Base-by-base conservation (phyloP, 257 asterid genomes). In the Solanum tarapatanum region DNA sequence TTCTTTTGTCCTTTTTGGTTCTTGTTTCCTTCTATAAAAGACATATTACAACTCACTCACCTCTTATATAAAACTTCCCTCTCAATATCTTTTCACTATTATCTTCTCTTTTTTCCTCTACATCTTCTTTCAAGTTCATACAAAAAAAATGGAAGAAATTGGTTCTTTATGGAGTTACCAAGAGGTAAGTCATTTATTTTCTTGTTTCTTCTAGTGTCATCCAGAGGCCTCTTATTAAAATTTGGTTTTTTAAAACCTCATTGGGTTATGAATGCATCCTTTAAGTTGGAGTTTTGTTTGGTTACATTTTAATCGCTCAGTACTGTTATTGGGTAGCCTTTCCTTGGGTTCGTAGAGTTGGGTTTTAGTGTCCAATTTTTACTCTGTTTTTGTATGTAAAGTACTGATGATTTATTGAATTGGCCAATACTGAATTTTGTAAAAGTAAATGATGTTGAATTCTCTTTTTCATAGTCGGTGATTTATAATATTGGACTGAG, bases 81-180 rank as follows among this genome's bases (percentile, higher is more conserved):
- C 55, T 60, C 37, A 62, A 43, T 55, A 82, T 62, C 89, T 86
- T 58, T 36, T 84, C 77, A 68, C 24, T 80, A 75, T 87, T 87
- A 60, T 83, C 74, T 76, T 87, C 48, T 90, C 80, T 30, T 48
- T 8, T 24, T 77, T 75, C 72, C 48, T 86, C 41, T 13, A 30
- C 76, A 41, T 48, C 37, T 86, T 33, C 76, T 33, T 77, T 1
- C 84, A 39, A 24, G 30, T 4, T 55, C 70, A n/a, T 4, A 55
- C 11, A 17, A 6, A 69, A 35, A 24, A 69, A 88, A 94, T 94
- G 95, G 94, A 90, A 19, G 97, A 94, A 51, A 85, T 95, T 90
- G 88, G 91, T 90, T 88, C 94, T 80, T 77, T 90, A 21, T 96
- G 95, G 96, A 91, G 89, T 88, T 95, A 90, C 86, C 90, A 92